These are phyloP conservation scores for Ceratobasidium theobromae DNA, from an alignment of 1,284 basidiomycete species.

Conservation along the genomic window DNA sequence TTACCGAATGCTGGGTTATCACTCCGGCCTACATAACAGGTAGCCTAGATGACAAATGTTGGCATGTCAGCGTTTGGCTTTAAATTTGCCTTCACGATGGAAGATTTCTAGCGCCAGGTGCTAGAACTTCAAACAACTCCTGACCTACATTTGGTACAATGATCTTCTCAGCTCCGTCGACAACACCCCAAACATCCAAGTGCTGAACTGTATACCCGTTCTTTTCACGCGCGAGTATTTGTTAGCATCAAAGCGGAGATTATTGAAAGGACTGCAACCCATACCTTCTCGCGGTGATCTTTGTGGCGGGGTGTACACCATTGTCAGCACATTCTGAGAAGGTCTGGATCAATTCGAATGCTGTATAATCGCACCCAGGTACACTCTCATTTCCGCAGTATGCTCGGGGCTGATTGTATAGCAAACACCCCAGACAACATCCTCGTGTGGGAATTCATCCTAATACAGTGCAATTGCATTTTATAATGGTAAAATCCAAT, in stretches of 20 bases:
- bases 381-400: conserved; percentile 72
- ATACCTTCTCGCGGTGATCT: conserved; percentile 82
- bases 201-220: conserved; percentile 74
- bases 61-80: conserved; percentile 15
- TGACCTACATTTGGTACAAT: conserved; percentile 54
- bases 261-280: conserved; percentile 19
- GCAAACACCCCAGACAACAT: conserved; percentile 83
- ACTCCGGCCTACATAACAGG: conserved; percentile 66
- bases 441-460: conserved; percentile 76
- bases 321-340: conserved; percentile 22
- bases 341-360: conserved; percentile 4
- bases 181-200: conserved; percentile 60
- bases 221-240: conserved; percentile 44
- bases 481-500: conserved; percentile 9
- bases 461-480: conserved; percentile 40
- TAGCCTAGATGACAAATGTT: conserved; percentile 48
- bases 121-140: conserved; percentile 18
- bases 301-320: conserved; percentile 26
- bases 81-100: conserved; percentile 13
- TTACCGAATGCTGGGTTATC: conserved; percentile 77
- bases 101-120: conserved; percentile 9
- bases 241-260: not conserved
- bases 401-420: conserved; percentile 80
- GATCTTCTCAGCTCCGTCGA: conserved; percentile 55
- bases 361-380: conserved; percentile 60